phyloP scores from a whole-genome alignment of 1,139 yeast genomes.

The Candida tropicalis region DNA sequence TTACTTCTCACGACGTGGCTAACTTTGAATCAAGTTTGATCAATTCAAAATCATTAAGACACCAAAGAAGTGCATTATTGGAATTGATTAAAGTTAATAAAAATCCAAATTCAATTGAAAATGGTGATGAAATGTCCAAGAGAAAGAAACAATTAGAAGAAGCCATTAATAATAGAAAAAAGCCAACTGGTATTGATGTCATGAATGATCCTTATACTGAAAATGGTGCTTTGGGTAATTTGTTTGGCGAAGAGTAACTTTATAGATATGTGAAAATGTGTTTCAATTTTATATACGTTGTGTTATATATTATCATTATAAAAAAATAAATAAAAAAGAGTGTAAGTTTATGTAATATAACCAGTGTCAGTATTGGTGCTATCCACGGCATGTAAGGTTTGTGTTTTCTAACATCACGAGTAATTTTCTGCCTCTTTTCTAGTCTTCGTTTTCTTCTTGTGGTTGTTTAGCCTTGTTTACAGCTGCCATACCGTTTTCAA shows the following conservation, averaged over 20 bases:
- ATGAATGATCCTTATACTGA: constrained; percentile 70
- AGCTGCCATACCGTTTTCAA: constrained; percentile 37
- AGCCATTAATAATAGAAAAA: constrained; percentile 42
- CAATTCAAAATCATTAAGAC: constrained; percentile 65
- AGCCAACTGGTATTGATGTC: constrained; percentile 49
- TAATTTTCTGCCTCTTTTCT: no score
- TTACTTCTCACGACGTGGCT: constrained; percentile 46
- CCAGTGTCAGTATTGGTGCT: no score
- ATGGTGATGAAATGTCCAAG: constrained; percentile 42
- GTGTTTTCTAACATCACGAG: no score
- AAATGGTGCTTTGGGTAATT: constrained; percentile 53
- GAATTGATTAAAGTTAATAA: constrained; percentile 60
- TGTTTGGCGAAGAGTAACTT: constrained; percentile 14
- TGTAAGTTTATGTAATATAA: no score
- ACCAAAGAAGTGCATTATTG: constrained; percentile 71
- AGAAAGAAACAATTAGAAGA: constrained; percentile 55
- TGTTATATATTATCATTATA: no score
- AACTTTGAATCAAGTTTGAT: constrained; percentile 64
- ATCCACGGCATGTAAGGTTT: no score
- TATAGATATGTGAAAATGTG: neutral
- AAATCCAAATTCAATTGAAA: constrained; percentile 25
- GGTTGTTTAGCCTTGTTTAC: constrained; percentile 13
- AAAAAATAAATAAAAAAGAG: no score
- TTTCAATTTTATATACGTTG: neutral
- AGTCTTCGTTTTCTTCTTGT: neutral